Evolutionary conservation across 192 early-diverging fungal genomes (phyloP), one percentile per base, ranked within the genome.

Genomic region (Glomus cerebriforme): DNA sequence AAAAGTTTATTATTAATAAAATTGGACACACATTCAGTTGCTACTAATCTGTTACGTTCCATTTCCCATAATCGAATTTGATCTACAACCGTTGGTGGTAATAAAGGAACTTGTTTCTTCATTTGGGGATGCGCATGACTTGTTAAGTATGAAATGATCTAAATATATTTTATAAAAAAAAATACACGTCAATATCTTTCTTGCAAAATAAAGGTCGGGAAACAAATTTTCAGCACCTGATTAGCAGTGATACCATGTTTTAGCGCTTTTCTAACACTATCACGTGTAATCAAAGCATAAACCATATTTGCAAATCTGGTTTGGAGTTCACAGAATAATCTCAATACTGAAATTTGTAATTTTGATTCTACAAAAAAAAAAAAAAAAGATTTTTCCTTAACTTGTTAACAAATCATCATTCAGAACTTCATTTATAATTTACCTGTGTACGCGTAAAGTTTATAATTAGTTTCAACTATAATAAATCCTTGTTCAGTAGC

Each of bases 1-100:
- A 22, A 76, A 37, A 35, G 17, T 71, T 22, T 29, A 17, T 26
- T 75, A 22, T 49, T 22, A 47, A 47, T 37, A 59, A 39, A 27
- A 15, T 75, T 31, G 5, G 77, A 29, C 66, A 29, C 47, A 82
- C 90, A 85, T 31, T 83, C 75, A 17, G 82, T 81, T 10, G 87
- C 86, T 2, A 84, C 79, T 19, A 98, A 79, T 17, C 97, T 84
- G 78, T 99, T 95, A 72, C 93, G 87, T 81, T 99, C 97, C 83
- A 94, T 91, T 83, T 99, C 97, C 97, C 97, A 99, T 70, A 99
- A 82, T 54, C 95, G 83, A 45, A 99, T 95, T 84, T 99, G 97
- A 84, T 99, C 97, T 0, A 96, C 89, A 2, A 99, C 96, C 2
- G 97, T 98, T 9, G 92, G 79, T 1, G 97, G 97, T 73, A 99